These are phyloP conservation scores for Falciphora oryzae DNA, from an alignment of 2,329 filamentous ascomycete species.

Conservation along the genomic window DNA sequence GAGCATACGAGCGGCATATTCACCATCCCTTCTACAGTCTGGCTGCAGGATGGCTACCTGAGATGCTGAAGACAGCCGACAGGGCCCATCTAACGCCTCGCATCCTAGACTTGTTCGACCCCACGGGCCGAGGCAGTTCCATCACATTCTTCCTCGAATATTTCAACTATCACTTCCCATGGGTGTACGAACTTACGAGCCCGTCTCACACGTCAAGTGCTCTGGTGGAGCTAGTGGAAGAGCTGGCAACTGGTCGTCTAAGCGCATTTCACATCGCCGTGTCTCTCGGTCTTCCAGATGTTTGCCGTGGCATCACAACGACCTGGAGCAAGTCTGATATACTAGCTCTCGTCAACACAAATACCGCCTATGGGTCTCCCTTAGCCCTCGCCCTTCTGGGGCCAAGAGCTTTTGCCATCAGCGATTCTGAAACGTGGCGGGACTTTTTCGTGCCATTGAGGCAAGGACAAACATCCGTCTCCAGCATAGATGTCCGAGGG, in stretches of 20 bases:
- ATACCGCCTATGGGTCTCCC: not conserved
- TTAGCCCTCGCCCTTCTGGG: constrained; percentile 4
- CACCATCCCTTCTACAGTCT: constrained; percentile 6
- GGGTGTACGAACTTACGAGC: not conserved
- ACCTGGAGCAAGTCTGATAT: not conserved
- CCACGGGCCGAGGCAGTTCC: not conserved
- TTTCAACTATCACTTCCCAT: not conserved
- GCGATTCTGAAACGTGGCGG: not conserved
- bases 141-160: not conserved
- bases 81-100: not conserved
- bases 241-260: not conserved
- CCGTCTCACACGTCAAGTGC: not conserved
- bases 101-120: not conserved
- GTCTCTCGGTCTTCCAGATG: constrained; percentile 2
- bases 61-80: not conserved
- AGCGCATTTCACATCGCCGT: constrained; percentile 1
- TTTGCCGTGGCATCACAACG: not conserved
- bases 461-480: not conserved
- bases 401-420: not conserved
- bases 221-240: not conserved
- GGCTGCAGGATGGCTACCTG: constrained; percentile 6
- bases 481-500: constrained; percentile 2
- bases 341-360: not conserved
- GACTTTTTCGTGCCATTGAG: not conserved
- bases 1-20: not conserved